Conservation (phyloP, 2,329 filamentous ascomycete genomes). For the Nannizzia gypsea region DNA sequence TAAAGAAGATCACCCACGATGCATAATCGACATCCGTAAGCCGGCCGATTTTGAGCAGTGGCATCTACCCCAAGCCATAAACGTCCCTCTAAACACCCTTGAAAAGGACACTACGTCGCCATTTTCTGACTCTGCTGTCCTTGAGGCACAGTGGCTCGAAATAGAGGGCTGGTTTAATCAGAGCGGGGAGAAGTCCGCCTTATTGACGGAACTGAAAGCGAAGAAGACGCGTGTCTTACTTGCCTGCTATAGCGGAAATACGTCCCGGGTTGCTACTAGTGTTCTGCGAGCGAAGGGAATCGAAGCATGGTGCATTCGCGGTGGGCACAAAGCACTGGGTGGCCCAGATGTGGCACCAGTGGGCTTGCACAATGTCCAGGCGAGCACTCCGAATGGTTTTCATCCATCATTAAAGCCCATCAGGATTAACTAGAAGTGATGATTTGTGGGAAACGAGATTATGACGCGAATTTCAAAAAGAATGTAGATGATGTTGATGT, state of each 20-base stretch:
- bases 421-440: neutral
- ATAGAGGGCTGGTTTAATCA: constrained; percentile 36
- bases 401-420: neutral
- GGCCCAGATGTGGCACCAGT: neutral
- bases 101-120: constrained; percentile 30
- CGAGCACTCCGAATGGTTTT: neutral
- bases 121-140: constrained; percentile 35
- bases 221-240: constrained; percentile 24
- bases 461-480: neutral
- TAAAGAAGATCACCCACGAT: constrained; percentile 14
- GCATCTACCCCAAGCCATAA: constrained; percentile 36
- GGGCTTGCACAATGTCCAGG: neutral
- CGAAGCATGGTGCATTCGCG: constrained; percentile 37
- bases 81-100: constrained; percentile 33
- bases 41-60: constrained; percentile 32
- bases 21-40: constrained; percentile 38
- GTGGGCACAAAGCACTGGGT: constrained; percentile 22
- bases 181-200: neutral
- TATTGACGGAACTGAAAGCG: neutral
- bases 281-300: constrained; percentile 42
- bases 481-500: neutral
- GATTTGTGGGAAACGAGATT: neutral
- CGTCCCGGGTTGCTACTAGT: constrained; percentile 43
- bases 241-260: constrained; percentile 46
- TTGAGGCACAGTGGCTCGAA: constrained; percentile 39